Base-by-base conservation (phyloP, 306 rosid species). In the Neltuma alba region DNA sequence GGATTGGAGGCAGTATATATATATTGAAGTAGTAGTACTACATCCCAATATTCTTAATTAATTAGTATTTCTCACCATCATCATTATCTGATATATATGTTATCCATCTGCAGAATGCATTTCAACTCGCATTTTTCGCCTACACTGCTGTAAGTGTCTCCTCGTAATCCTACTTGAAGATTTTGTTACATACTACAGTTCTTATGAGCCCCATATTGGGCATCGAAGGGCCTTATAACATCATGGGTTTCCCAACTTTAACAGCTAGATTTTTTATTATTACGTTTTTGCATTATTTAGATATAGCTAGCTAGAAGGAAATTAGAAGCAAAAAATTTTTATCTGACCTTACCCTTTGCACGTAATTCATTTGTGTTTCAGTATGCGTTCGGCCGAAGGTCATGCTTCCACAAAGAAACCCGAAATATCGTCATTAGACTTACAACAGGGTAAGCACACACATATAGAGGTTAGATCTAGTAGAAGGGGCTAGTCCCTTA, bases 61-160 rank as follows among this genome's bases (percentile, higher is more conserved):
- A n/a, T n/a, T n/a, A n/a, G n/a, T n/a, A n/a, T n/a, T n/a, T 90
- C 27, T 52, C 10, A 20, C 58, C 27, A 18, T 7, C n/a, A n/a
- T n/a, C 10, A n/a, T 52, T 20, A 52, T 48, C 54, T 15, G n/a
- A n/a, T n/a, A n/a, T 37, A 6, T 47, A 13, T 21, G 30, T 54
- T 14, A 2, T 67, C 48, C 36, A n/a, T 79, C 21, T 81, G 77
- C 91, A 93, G 94, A 93, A 93, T 84, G 94, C 97, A 31, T 93
- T 91, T 81, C 94, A 88, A 52, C 87, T 91, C 25, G 96, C 97
- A 33, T 93, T 93, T 82, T 89, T 93, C 25, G 86, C 89, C 31
- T 93, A 90, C 90, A 88, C 88, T 36, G 20, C 86, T 30, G 97
- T 93, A 83, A 84, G 97, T 54, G 12, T 52, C 36, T 75, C 75